Evolutionary conservation across 495 filamentous ascomycete species (phyloP).

Genomic region (Aspergillus egyptiacus): DNA sequence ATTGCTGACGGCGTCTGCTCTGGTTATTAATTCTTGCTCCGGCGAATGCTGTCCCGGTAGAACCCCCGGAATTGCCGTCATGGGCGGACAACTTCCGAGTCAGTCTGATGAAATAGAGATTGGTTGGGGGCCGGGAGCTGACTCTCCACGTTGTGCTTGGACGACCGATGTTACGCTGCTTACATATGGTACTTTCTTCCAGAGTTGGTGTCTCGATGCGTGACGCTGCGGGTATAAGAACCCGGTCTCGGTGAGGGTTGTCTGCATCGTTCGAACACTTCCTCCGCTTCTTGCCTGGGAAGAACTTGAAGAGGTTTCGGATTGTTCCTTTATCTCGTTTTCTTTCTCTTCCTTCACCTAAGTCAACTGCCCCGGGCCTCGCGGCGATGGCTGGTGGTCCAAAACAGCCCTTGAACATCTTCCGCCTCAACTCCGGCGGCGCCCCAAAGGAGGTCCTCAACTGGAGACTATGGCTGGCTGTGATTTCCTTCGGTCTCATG

Average conservation of each 20-base stretch:
- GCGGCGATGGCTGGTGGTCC: constrained; percentile 48
- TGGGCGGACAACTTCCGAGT: constrained; percentile 7
- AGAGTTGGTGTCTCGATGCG: not conserved
- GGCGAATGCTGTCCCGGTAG: not conserved
- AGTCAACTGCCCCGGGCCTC: not conserved
- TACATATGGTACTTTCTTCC: not conserved
- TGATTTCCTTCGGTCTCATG: constrained; percentile 61
- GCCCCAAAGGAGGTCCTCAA: constrained; percentile 58
- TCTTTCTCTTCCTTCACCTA: not conserved
- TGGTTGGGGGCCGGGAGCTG: not conserved
- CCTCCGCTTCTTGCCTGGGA: not conserved
- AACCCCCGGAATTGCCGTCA: not conserved
- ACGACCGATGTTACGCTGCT: not conserved
- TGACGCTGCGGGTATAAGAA: not conserved
- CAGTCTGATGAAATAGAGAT: not conserved
- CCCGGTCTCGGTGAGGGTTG: not conserved
- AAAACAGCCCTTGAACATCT: constrained; percentile 63
- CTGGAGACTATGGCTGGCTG: constrained; percentile 60
- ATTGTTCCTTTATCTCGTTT: not conserved
- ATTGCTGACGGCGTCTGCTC: not conserved
- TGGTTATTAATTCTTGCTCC: not conserved
- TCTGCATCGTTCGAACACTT: not conserved
- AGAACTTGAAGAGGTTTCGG: too few relatives aligned
- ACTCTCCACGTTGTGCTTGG: not conserved
- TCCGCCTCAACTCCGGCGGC: constrained; percentile 45